Percentiles rank a stretch among this genome's conserved stretches.
Evolutionary conservation across 2,329 filamentous ascomycete genomes (phyloP).

Genomic region (Daldinia sp.): DNA sequence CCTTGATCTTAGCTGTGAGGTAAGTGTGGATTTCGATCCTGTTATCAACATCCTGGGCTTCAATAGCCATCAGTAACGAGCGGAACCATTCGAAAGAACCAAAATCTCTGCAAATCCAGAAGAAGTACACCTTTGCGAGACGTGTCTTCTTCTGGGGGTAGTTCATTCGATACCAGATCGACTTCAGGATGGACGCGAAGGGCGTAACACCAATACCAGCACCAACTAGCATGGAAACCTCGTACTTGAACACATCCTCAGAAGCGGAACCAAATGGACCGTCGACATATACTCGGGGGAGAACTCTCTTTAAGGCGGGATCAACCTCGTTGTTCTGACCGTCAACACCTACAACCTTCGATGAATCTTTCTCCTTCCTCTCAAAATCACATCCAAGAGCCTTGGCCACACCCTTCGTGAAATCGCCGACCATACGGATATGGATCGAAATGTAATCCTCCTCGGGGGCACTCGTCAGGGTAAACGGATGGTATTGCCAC

Average conservation of each 20-base stretch:
- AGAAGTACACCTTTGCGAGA: constrained; percentile 88
- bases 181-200: constrained; percentile 87
- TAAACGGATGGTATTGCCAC: constrained; percentile 91
- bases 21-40: constrained; percentile 91
- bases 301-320: constrained; percentile 73
- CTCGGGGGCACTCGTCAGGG: constrained; percentile 84
- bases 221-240: constrained; percentile 79
- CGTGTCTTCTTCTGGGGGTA: constrained; percentile 82
- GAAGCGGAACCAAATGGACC: constrained; percentile 87
- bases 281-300: constrained; percentile 83
- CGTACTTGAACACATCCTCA: constrained; percentile 90
- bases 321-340: constrained; percentile 68
- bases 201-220: constrained; percentile 88
- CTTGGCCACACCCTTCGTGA: constrained; percentile 74
- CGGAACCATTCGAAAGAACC: constrained; percentile 91
- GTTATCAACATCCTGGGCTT: constrained; percentile 83
- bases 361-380: constrained; percentile 62
- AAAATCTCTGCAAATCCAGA: constrained; percentile 91
- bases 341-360: constrained; percentile 74
- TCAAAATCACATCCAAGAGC: constrained; percentile 79
- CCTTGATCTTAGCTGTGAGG: constrained; percentile 85
- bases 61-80: constrained; percentile 82
- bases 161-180: constrained; percentile 94
- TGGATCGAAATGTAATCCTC: constrained; percentile 92
- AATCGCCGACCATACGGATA: constrained; percentile 83